Conservation (phyloP, 176 grass and related monocot species). For the Oryza officinalis region DNA sequence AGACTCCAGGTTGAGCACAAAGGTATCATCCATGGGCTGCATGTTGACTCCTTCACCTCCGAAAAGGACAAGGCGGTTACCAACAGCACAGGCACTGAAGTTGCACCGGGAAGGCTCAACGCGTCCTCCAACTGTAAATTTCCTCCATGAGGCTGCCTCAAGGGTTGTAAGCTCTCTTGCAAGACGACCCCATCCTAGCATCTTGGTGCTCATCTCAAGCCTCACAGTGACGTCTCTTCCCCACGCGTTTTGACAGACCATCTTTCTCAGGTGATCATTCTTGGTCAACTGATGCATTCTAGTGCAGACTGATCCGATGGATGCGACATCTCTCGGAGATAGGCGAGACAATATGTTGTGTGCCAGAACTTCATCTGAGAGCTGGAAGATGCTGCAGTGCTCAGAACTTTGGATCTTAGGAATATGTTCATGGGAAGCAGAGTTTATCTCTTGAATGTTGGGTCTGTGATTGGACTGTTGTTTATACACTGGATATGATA, state of each 20-base stretch:
- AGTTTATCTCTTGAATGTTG: slow-evolving; percentile 39
- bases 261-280: slow-evolving; percentile 85
- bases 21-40: slow-evolving; percentile 97
- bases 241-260: slow-evolving; percentile 96
- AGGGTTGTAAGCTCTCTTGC: slow-evolving; percentile 96
- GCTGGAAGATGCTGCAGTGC: slow-evolving; percentile 70
- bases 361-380: slow-evolving; percentile 96
- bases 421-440: slow-evolving; percentile 26
- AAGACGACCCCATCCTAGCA: slow-evolving; percentile 83
- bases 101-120: slow-evolving; percentile 98
- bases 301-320: slow-evolving; percentile 85
- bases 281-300: slow-evolving; percentile 82
- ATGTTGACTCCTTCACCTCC: slow-evolving; percentile 94
- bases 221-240: slow-evolving; percentile 81
- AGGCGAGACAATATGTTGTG: slow-evolving; percentile 85
- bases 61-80: slow-evolving; percentile 88
- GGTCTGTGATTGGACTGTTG: slow-evolving; percentile 46
- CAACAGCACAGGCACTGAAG: slow-evolving; percentile 89
- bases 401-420: slow-evolving; percentile 41
- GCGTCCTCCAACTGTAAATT: slow-evolving; percentile 84
- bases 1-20: slow-evolving; percentile 89
- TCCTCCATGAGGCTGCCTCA: slow-evolving; percentile 91
- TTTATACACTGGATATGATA: slow-evolving; percentile 89
- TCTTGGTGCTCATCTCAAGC: slow-evolving; percentile 86
- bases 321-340: slow-evolving; percentile 82